These are phyloP conservation scores for Biancaea sappan DNA, from an alignment of 306 rosid species.

Conservation along the genomic window DNA sequence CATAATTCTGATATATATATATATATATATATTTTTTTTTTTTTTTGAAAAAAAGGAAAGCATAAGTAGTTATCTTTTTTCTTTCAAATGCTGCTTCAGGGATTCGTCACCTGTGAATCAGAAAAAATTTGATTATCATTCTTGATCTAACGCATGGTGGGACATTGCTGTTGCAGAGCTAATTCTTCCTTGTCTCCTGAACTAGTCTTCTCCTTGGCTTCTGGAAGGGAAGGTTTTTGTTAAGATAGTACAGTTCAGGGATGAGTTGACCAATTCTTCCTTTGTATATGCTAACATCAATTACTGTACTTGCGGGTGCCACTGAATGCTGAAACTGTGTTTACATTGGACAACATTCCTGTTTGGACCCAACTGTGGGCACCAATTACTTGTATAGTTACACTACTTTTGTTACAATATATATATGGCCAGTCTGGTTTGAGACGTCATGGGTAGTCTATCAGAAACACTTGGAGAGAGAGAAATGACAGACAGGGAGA, in stretches of 20 bases:
- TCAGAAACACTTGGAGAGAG: too few relatives aligned
- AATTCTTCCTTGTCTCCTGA: conserved; percentile 44
- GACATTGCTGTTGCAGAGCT: conserved; percentile 31
- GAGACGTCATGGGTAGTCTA: not conserved
- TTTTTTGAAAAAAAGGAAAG: too few relatives aligned
- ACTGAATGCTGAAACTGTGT: conserved; percentile 30
- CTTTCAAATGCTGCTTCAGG: conserved; percentile 25
- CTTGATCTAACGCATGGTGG: conserved; percentile 37
- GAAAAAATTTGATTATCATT: conserved; percentile 32
- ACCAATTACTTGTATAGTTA: conserved; percentile 60
- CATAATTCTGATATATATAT: too few relatives aligned
- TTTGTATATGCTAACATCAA: conserved; percentile 60
- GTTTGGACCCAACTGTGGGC: conserved; percentile 41
- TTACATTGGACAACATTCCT: conserved; percentile 36
- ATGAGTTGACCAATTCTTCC: conserved; percentile 47
- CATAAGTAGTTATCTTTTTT: too few relatives aligned
- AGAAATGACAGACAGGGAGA: too few relatives aligned
- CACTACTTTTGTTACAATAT: conserved; percentile 49
- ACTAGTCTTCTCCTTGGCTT: conserved; percentile 29
- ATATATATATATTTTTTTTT: too few relatives aligned
- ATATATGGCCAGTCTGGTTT: conserved; percentile 36
- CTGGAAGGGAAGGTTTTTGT: conserved; percentile 23
- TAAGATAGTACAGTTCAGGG: conserved; percentile 38
- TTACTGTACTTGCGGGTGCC: conserved; percentile 51
- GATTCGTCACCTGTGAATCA: conserved; percentile 40